phyloP scores from a whole-genome alignment of 208 protist genomes.

The Leishmania turanica region DNA sequence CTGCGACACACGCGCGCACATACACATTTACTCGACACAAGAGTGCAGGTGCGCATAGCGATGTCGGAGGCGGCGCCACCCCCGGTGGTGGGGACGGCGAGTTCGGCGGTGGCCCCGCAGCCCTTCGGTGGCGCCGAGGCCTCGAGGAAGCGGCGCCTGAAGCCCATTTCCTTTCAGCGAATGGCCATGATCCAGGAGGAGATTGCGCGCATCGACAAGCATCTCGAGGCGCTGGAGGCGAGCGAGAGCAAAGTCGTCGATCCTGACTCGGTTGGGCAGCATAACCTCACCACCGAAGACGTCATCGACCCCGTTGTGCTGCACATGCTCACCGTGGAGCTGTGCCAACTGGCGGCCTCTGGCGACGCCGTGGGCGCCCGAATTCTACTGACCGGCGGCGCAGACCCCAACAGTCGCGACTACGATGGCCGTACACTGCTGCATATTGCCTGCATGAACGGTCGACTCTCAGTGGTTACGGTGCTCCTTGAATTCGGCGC shows the following conservation, averaged over 20 bases:
- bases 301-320: slow-evolving; percentile 49
- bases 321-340: slow-evolving; percentile 79
- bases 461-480: slow-evolving; percentile 52
- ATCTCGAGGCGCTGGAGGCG: slow-evolving; percentile 45
- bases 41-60: background rate
- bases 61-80: slow-evolving; percentile 12
- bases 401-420: slow-evolving; percentile 77
- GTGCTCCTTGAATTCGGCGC: slow-evolving; percentile 76
- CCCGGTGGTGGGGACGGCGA: background rate
- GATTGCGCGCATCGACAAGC: slow-evolving; percentile 65
- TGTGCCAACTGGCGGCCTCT: slow-evolving; percentile 74
- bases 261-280: slow-evolving; percentile 14
- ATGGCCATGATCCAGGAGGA: slow-evolving; percentile 83
- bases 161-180: slow-evolving; percentile 65
- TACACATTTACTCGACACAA: background rate
- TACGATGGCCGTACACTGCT: slow-evolving; percentile 83
- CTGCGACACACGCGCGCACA: background rate
- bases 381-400: slow-evolving; percentile 72
- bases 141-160: slow-evolving; percentile 32
- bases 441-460: slow-evolving; percentile 77
- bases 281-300: slow-evolving; percentile 34
- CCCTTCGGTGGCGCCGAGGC: slow-evolving; percentile 6
- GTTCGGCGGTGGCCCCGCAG: slow-evolving; percentile 15
- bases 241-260: slow-evolving; percentile 27
- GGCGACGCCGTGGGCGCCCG: slow-evolving; percentile 70